A percentile compares a stretch with the other conserved stretches of the same genome.
Evolutionary conservation across 495 filamentous ascomycete genomes (phyloP).

Genomic region (Daldinia bambusicola): DNA sequence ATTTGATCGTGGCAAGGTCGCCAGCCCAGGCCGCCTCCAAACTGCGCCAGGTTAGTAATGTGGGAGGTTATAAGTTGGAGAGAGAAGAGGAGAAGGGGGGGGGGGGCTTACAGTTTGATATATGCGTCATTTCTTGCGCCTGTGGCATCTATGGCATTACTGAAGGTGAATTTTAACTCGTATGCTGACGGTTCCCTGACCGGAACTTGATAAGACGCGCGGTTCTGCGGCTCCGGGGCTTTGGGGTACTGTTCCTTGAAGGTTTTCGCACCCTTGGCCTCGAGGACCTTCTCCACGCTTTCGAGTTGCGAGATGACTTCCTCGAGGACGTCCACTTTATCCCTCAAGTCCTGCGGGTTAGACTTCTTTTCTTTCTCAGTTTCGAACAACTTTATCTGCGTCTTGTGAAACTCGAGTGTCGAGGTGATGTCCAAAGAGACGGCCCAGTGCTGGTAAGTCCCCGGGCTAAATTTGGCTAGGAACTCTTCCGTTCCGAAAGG

Average conservation of each 20-base stretch:
- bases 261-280: conserved; percentile 69
- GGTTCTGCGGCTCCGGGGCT: conserved; percentile 25
- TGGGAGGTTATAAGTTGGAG: background rate
- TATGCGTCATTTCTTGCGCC: conserved; percentile 65
- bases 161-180: conserved; percentile 61
- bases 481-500: conserved; percentile 50
- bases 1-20: conserved; percentile 68
- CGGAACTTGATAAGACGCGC: background rate
- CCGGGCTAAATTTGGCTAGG: conserved; percentile 55
- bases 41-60: conserved; percentile 50
- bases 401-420: conserved; percentile 20
- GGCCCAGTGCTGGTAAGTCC: conserved; percentile 64
- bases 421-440: conserved; percentile 52
- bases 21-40: conserved; percentile 78
- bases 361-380: conserved; percentile 41
- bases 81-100: too few relatives aligned
- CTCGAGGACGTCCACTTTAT: conserved; percentile 64
- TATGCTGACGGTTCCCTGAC: conserved; percentile 48
- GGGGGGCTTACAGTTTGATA: conserved; percentile 56
- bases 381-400: conserved; percentile 46
- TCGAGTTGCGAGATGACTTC: conserved; percentile 61
- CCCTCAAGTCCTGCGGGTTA: conserved; percentile 50
- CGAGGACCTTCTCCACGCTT: conserved; percentile 61
- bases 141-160: conserved; percentile 58
- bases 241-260: conserved; percentile 72